Evolutionary conservation across 2,329 filamentous ascomycete species (phyloP), one percentile per base, ranked within the genome.

Genomic region (Alternaria viburni): DNA sequence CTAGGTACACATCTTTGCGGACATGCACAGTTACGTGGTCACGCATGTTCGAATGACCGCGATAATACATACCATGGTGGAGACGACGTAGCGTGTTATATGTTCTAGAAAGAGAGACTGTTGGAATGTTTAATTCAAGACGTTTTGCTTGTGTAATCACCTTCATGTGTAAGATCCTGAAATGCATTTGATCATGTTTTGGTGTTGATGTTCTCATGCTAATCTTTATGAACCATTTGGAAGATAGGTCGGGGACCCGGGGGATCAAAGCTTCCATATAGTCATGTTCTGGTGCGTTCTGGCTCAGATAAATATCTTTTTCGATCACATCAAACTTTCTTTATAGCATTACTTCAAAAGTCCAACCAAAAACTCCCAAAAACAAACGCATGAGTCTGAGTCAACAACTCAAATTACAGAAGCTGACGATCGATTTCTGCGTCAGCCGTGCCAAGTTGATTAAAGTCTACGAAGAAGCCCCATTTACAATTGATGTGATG

Each of bases 1-100:
- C 54, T 55, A 59, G 51, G 54, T 62, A 61, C 44, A 50, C 32
- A 36, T 52, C 13, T 41, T 52, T 52, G 49, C 19, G 30, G 49
- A 52, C 28, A 52, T 52, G 30, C 49, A 52, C 49, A 52, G 19
- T 41, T 23, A 36, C 13, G 19, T 23, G 49, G 49, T 52, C 49
- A 52, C 4, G 19, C 30, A 52, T 41, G 49, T 8, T 52, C 49
- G 49, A 32, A 52, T 23, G 49, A 52, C 30, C 19, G 2, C 36
- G 19, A 25, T 59, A 46, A 56, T 64, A 58, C 51, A 45, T 54
- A 61, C 47, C 23, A 50, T 52, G 32, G 46, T 36, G 30, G 23
- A 50, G 21, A 64, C 54, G 44, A 64, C 51, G 54, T 56, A 44
- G 44, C 30, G 25, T 41, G 45, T 44, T 61, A 50, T 41, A 56